Evolutionary conservation across 306 rosid genomes (phyloP).

Genomic region (Hylodesmum podocarpum): DNA sequence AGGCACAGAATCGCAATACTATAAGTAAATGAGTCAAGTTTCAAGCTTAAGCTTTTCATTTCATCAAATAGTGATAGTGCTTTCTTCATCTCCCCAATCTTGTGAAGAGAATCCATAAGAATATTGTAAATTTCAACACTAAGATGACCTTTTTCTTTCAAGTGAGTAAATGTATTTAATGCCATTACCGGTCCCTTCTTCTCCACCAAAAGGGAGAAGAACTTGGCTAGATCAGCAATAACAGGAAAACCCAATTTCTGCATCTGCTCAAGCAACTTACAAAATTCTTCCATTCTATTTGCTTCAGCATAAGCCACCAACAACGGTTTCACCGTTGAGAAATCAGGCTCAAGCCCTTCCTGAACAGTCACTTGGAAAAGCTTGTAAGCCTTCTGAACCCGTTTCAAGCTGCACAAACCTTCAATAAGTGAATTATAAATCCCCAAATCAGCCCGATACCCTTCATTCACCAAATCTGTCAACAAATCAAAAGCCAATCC

Average conservation of each 20-base stretch:
- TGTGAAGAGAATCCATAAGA: constrained; percentile 61
- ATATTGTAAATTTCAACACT: constrained; percentile 58
- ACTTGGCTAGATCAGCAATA: constrained; percentile 50
- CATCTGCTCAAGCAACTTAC: constrained; percentile 59
- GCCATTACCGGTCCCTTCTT: constrained; percentile 52
- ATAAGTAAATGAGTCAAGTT: constrained; percentile 51
- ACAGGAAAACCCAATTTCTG: constrained; percentile 51
- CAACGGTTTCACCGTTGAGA: constrained; percentile 54
- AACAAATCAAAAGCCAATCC: constrained; percentile 69
- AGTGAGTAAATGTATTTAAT: constrained; percentile 46
- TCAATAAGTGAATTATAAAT: constrained; percentile 71
- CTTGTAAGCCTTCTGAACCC: constrained; percentile 67
- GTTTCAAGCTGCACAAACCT: constrained; percentile 67
- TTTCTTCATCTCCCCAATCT: constrained; percentile 46
- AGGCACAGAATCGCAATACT: constrained; percentile 55
- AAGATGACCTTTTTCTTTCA: constrained; percentile 50
- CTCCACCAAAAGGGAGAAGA: constrained; percentile 52
- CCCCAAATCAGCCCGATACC: constrained; percentile 75
- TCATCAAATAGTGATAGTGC: constrained; percentile 64
- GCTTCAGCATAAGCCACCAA: constrained; percentile 53
- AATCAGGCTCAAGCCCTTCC: constrained; percentile 66
- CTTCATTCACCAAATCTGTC: constrained; percentile 68
- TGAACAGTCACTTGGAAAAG: constrained; percentile 56
- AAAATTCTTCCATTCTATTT: constrained; percentile 51
- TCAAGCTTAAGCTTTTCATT: constrained; percentile 44